Conservation (phyloP, 176 grass and related monocot genomes). For the Avena insularis region DNA sequence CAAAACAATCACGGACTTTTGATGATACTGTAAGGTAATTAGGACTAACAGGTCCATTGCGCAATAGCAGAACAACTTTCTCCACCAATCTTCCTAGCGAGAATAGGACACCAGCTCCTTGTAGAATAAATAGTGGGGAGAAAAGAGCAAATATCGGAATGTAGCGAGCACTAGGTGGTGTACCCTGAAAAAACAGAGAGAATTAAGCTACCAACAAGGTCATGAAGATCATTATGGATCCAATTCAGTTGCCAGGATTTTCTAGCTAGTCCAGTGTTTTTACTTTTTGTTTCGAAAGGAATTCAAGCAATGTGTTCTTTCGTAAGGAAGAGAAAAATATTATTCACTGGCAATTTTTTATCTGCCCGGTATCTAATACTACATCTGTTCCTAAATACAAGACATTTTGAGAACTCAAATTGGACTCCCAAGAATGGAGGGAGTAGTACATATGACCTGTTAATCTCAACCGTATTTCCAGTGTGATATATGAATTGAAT, state of each 20-base stretch:
- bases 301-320: constrained; percentile 27
- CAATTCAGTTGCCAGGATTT: constrained; percentile 1
- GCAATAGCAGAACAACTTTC: constrained; percentile 85
- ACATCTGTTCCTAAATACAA: too few species aligned
- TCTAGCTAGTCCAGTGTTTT: constrained; percentile 6
- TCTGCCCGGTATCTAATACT: not conserved
- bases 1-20: constrained; percentile 79
- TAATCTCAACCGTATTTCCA: constrained; percentile 14
- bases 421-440: too few species aligned
- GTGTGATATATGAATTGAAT: constrained; percentile 25
- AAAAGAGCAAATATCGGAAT: constrained; percentile 91
- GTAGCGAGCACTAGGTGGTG: constrained; percentile 73
- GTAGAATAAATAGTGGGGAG: constrained; percentile 84
- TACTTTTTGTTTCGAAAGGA: constrained; percentile 13
- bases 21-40: constrained; percentile 74
- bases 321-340: not conserved
- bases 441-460: constrained; percentile 22
- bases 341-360: constrained; percentile 10
- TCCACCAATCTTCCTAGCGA: constrained; percentile 85
- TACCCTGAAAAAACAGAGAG: constrained; percentile 65
- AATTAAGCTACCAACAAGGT: constrained; percentile 23
- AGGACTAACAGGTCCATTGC: constrained; percentile 67
- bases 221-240: constrained; percentile 3
- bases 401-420: too few species aligned
- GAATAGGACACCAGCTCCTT: constrained; percentile 87